A percentile compares a stretch with the other conserved stretches of the same genome.
Conservation (phyloP, 352 stramenopile species). For the Phytophthora pinifolia region DNA sequence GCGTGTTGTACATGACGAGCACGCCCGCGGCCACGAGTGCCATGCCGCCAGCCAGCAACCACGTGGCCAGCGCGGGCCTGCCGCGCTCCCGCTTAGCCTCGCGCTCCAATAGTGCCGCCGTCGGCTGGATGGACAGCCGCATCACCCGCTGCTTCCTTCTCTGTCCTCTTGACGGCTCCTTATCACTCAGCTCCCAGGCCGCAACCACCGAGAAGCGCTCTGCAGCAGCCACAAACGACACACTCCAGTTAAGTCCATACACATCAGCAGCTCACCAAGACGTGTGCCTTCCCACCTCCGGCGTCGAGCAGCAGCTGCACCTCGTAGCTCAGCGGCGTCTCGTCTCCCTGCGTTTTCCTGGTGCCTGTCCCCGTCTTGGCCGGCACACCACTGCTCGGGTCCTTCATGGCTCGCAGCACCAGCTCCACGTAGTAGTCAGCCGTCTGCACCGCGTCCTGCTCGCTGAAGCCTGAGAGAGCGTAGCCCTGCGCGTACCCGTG, state of each 20-base stretch:
- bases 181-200: slow-evolving; percentile 55
- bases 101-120: slow-evolving; percentile 38
- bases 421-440: slow-evolving; percentile 34
- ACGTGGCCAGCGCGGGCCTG: slow-evolving; percentile 26
- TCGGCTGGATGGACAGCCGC: slow-evolving; percentile 51
- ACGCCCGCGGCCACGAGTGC: slow-evolving; percentile 45
- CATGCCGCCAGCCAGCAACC: slow-evolving; percentile 50
- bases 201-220: slow-evolving; percentile 55
- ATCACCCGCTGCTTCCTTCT: slow-evolving; percentile 29
- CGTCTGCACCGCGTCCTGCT: slow-evolving; percentile 30
- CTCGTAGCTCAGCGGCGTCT: slow-evolving; percentile 38
- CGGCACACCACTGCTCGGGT: slow-evolving; percentile 21
- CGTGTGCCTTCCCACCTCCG: slow-evolving; percentile 18
- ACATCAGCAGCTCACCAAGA: neutral
- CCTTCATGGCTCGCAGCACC: slow-evolving; percentile 25
- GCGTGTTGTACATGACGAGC: slow-evolving; percentile 51
- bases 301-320: slow-evolving; percentile 53
- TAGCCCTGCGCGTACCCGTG: slow-evolving; percentile 63
- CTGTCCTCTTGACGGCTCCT: slow-evolving; percentile 27
- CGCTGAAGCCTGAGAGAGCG: slow-evolving; percentile 53
- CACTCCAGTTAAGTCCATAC: slow-evolving; percentile 4
- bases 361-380: slow-evolving; percentile 30
- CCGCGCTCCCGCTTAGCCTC: slow-evolving; percentile 24
- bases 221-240: slow-evolving; percentile 13
- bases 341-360: slow-evolving; percentile 21